phyloP scores from a whole-genome alignment of 2,329 filamentous ascomycete species.

The Penicillium sp. region DNA sequence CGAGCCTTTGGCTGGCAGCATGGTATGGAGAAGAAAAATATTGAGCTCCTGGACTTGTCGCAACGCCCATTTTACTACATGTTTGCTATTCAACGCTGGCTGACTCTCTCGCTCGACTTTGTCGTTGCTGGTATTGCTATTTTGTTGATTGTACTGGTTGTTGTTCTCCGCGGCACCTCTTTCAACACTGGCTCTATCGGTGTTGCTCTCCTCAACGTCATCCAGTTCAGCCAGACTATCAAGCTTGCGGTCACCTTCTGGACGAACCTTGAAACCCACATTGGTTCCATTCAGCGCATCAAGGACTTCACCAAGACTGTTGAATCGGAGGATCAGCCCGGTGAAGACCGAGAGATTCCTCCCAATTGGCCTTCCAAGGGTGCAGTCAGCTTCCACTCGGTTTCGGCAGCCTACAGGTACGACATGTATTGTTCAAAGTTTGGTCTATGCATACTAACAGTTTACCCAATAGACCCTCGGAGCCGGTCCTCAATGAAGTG shows the following conservation, averaged over 20 bases:
- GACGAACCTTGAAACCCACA: constrained; percentile 59
- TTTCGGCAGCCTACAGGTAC: constrained; percentile 48
- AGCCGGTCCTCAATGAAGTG: constrained; percentile 47
- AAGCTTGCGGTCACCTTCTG: constrained; percentile 54
- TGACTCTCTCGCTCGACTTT: constrained; percentile 52
- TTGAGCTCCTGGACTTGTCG: constrained; percentile 52
- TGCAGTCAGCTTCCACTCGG: constrained; percentile 44
- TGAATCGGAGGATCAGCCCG: constrained; percentile 44
- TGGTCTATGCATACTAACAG: constrained; percentile 8
- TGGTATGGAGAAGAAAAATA: constrained; percentile 46
- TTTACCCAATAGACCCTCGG: constrained; percentile 17
- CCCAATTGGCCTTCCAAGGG: constrained; percentile 46
- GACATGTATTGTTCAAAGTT: neutral
- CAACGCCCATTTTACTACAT: constrained; percentile 61
- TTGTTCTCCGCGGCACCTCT: constrained; percentile 40
- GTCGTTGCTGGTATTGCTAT: constrained; percentile 52
- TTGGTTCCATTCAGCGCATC: constrained; percentile 58
- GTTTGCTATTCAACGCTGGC: constrained; percentile 59
- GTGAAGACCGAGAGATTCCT: constrained; percentile 42
- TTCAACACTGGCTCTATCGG: constrained; percentile 53
- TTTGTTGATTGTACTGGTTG: constrained; percentile 51
- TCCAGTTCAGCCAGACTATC: constrained; percentile 54
- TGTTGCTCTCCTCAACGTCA: constrained; percentile 55
- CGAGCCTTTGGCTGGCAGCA: constrained; percentile 59
- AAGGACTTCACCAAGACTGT: constrained; percentile 53